Base-by-base conservation (phyloP, 2,329 filamentous ascomycete genomes). In the Pseudopyrenochaeta lycopersici region DNA sequence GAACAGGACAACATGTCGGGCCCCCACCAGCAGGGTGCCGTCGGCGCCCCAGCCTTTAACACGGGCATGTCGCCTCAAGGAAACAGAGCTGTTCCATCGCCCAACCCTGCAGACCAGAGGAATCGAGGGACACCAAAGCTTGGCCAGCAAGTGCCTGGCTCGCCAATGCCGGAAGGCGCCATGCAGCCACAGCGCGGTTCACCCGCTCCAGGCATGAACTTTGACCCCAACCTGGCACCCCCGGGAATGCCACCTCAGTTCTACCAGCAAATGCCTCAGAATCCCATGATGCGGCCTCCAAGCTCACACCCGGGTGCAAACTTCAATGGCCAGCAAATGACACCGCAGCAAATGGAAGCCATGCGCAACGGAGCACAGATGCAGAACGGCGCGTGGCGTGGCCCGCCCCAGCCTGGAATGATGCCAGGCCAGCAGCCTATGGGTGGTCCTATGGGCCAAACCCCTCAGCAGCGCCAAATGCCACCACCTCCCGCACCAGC, bases 41-140 rank as follows among this genome's bases (percentile, higher is more conserved):
- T 55, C 23, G 84, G 78, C 11, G 77, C 43, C 72, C 82, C 52
- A 74, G 81, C 53, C 80, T 91, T 90, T 79, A 85, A 78, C 15
- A 78, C 86, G 46, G 87, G 88, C 60, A 85, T 89, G 60, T 92
- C 88, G 45, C 90, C 87, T 31, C 88, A 88, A 67, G 88, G 84
- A 40, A 87, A 81, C 71, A 85, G 89, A 68, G 82, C 84, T 54
- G 89, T 87, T 30, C 87, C 89, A 21, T 93, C 90, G 10, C 90
- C 90, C 31, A 92, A 91, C 70, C 89, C 90, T 18, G 81, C 84
- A 39, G 90, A 93, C 57, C 88, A 90, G 76, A 91, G 92, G 83
- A 91, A 91, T 81, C 88, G 90, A 45, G 86, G 86, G 44, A 90
- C 88, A 21, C 89, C 89, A 21, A 89, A 91, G 74, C 87, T 92